Evolutionary conservation across 2,329 filamentous ascomycete species (phyloP), one percentile per base, ranked within the genome.

Genomic region (Hymenotorrendiella dingleyae): DNA sequence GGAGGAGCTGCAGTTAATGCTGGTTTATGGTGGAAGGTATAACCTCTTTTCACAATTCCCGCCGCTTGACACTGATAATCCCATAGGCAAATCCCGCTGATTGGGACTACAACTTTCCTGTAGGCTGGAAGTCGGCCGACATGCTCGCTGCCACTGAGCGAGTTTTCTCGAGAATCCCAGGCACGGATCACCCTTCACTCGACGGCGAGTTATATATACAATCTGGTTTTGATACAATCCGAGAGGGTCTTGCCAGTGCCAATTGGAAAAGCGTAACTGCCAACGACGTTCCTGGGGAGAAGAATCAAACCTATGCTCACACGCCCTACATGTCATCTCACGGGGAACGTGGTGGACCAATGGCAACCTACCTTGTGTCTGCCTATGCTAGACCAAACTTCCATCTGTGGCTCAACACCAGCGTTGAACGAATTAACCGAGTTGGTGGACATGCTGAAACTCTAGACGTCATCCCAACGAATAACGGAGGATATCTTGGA

Each of bases 81-180:
- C 4, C 6, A 40, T 40, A 72, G 66, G 74, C 84, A 0, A 75
- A 80, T 47, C 69, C 74, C 4, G 60, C 66, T 6, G 84, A 88
- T 58, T 88, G 83, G 68, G 80, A 88, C 58, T 71, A 75, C 59
- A 83, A 84, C 60, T 89, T 85, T 66, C 84, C 84, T 1, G 50
- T 65, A 2, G 84, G 83, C 22, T 89, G 84, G 84, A 80, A 83
- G 62, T 71, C 77, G 14, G 59, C 65, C 5, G 81, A 87, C 52
- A 73, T 87, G 58, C 65, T 66, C 46, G 59, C 66, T 19, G 76
- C 83, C 1, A 76, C 80, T 5, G 64, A 73, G 21, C 73, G 77
- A 30, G 76, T 82, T 6, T 88, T 86, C 59, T 65, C 69, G 26
- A 74, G 82, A n/a, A 87, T 86, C 48, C 82, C 82, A 0, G 83